A percentile compares a stretch with the other conserved stretches of the same genome.
Conservation (phyloP, 108 stramenopile species). For the Fistulifera solaris region DNA sequence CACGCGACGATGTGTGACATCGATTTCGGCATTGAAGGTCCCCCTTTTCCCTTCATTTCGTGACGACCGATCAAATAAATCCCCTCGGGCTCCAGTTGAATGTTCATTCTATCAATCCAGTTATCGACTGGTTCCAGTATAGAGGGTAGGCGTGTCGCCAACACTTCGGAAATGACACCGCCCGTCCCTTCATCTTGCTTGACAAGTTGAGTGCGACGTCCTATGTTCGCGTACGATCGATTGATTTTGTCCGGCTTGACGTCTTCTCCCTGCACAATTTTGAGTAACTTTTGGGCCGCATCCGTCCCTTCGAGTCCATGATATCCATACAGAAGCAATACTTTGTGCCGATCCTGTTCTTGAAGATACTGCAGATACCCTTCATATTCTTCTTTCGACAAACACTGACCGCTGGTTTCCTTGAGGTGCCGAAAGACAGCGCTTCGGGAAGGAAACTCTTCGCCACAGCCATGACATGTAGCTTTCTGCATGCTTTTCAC, state of each 20-base stretch:
- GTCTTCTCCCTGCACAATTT: neutral
- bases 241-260: conserved; percentile 28
- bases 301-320: neutral
- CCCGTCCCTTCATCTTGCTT: conserved; percentile 58
- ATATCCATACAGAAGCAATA: conserved; percentile 64
- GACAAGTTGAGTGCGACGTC: conserved; percentile 29
- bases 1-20: conserved; percentile 52
- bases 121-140: conserved; percentile 21
- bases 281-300: neutral
- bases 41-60: neutral
- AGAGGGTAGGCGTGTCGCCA: conserved; percentile 35
- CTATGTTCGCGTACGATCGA: conserved; percentile 55
- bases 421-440: conserved; percentile 61
- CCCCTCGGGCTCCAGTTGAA: conserved; percentile 2
- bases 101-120: conserved; percentile 38
- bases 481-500: no score
- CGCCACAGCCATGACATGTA: conserved; percentile 45
- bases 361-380: conserved; percentile 29
- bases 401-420: conserved; percentile 47
- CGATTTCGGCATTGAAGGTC: conserved; percentile 71
- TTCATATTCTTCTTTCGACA: conserved; percentile 38
- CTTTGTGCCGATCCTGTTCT: conserved; percentile 41
- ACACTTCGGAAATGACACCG: conserved; percentile 63
- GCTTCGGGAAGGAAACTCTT: conserved; percentile 45
- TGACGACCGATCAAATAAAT: neutral